Evolutionary conservation across 2,329 filamentous ascomycete genomes (phyloP).

Genomic region (Colletotrichum sp.): DNA sequence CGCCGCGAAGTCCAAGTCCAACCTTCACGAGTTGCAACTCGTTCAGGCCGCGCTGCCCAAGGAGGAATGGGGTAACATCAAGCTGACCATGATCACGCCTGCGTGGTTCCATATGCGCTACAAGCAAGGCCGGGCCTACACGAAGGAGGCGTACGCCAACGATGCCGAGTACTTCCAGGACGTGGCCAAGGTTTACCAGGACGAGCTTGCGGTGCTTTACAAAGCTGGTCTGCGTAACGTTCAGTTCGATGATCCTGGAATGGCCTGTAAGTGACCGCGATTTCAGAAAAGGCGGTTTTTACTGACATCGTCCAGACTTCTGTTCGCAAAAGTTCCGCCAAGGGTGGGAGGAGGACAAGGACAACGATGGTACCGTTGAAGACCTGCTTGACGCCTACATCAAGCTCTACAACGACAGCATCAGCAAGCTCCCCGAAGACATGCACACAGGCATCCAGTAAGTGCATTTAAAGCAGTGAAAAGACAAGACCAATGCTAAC

Average conservation of each 20-base stretch:
- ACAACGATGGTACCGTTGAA: conserved; percentile 70
- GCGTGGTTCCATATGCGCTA: conserved; percentile 47
- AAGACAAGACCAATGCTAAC: not conserved
- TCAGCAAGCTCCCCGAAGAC: conserved; percentile 67
- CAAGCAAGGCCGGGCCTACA: conserved; percentile 29
- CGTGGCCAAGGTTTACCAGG: conserved; percentile 69
- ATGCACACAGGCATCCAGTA: conserved; percentile 77
- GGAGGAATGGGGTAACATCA: conserved; percentile 55
- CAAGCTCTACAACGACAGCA: conserved; percentile 75
- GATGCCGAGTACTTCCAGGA: conserved; percentile 64
- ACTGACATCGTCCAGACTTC: conserved; percentile 58
- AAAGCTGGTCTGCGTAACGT: conserved; percentile 67
- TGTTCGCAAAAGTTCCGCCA: conserved; percentile 74
- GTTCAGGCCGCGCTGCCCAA: conserved; percentile 51
- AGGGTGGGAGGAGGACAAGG: conserved; percentile 70
- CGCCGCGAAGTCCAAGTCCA: conserved; percentile 45
- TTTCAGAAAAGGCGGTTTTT: not conserved
- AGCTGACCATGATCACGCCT: conserved; percentile 59
- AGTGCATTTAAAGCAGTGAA: not conserved
- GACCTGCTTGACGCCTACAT: conserved; percentile 79
- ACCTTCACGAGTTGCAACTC: conserved; percentile 54
- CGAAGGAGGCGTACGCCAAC: conserved; percentile 26
- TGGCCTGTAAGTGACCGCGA: conserved; percentile 60
- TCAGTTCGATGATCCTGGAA: conserved; percentile 71
- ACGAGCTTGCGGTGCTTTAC: conserved; percentile 66